phyloP scores from a whole-genome alignment of 371 early-diverging fungal species.

The Mucor racemosus region DNA sequence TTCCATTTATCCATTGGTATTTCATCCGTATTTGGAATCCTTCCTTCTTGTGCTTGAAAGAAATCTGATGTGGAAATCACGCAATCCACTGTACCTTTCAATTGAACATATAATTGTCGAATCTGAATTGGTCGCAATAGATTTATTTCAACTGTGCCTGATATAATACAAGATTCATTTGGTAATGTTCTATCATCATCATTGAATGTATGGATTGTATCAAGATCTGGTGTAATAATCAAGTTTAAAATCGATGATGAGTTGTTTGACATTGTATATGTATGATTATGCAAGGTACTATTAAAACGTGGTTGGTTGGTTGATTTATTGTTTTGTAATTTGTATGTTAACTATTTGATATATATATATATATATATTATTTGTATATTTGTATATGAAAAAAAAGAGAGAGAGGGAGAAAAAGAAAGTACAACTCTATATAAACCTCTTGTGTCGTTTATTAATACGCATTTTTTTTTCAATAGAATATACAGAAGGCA shows the following conservation, averaged over 20 bases:
- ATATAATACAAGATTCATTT: conserved; percentile 25
- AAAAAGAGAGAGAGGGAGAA: not conserved
- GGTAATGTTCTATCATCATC: conserved; percentile 25
- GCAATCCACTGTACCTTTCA: conserved; percentile 33
- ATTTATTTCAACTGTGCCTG: conserved; percentile 35
- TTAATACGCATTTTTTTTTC: not conserved
- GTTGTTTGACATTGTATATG: not conserved
- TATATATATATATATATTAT: no score
- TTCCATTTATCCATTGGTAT: conserved; percentile 20
- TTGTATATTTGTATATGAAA: not conserved
- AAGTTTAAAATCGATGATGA: conserved; percentile 11
- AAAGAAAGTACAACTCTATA: not conserved
- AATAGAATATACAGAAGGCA: conserved; percentile 6
- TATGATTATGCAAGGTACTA: not conserved
- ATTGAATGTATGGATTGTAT: conserved; percentile 31
- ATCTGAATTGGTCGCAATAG: conserved; percentile 29
- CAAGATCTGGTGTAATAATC: conserved; percentile 31
- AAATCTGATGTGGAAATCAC: conserved; percentile 27
- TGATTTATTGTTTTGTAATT: not conserved
- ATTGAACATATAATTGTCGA: conserved; percentile 31
- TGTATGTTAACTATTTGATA: not conserved
- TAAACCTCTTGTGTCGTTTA: not conserved
- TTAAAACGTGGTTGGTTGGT: not conserved
- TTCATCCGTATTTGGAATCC: conserved; percentile 12
- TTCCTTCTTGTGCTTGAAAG: conserved; percentile 1